A percentile compares a stretch with the other conserved stretches of the same genome.
Conservation (phyloP, 805 yeast species). For the Debaryomyces castellii region DNA sequence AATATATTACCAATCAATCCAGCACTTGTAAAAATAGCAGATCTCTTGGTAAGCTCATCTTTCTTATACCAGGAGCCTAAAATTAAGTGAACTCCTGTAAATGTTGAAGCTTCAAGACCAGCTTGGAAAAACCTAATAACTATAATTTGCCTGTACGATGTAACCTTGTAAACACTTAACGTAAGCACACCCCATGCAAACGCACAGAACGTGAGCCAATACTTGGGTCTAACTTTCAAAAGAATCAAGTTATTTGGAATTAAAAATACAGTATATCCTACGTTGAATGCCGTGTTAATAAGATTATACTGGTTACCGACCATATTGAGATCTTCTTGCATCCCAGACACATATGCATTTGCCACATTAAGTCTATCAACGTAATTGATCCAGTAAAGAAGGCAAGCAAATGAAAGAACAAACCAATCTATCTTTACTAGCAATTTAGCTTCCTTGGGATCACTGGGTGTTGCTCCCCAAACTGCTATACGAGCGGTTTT, state of each 20-base stretch:
- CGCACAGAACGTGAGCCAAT: slow-evolving; percentile 55
- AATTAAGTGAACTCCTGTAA: slow-evolving; percentile 53
- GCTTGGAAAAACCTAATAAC: slow-evolving; percentile 63
- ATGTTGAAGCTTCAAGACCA: slow-evolving; percentile 58
- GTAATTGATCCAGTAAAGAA: slow-evolving; percentile 50
- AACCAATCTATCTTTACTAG: slow-evolving; percentile 40
- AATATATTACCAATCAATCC: slow-evolving; percentile 57
- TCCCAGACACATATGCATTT: slow-evolving; percentile 63
- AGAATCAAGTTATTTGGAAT: slow-evolving; percentile 59
- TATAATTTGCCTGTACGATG: slow-evolving; percentile 49
- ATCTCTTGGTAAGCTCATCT: slow-evolving; percentile 47
- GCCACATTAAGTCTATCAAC: slow-evolving; percentile 46
- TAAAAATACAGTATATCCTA: slow-evolving; percentile 62
- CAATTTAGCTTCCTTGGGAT: slow-evolving; percentile 29
- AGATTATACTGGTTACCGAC: slow-evolving; percentile 49
- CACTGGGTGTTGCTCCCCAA: slow-evolving; percentile 33
- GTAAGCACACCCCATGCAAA: slow-evolving; percentile 59
- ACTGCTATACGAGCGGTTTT: slow-evolving; percentile 12
- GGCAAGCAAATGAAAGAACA: slow-evolving; percentile 40
- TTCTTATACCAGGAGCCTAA: slow-evolving; percentile 54
- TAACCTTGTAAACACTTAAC: slow-evolving; percentile 48
- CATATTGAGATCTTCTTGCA: slow-evolving; percentile 56
- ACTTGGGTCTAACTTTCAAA: slow-evolving; percentile 52
- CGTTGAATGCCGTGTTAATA: slow-evolving; percentile 55
- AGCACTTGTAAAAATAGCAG: slow-evolving; percentile 55